Percentiles rank a stretch among this genome's conserved stretches.
Evolutionary conservation across 1,284 basidiomycete species (phyloP).

Genomic region (Leccinum fuscescens): DNA sequence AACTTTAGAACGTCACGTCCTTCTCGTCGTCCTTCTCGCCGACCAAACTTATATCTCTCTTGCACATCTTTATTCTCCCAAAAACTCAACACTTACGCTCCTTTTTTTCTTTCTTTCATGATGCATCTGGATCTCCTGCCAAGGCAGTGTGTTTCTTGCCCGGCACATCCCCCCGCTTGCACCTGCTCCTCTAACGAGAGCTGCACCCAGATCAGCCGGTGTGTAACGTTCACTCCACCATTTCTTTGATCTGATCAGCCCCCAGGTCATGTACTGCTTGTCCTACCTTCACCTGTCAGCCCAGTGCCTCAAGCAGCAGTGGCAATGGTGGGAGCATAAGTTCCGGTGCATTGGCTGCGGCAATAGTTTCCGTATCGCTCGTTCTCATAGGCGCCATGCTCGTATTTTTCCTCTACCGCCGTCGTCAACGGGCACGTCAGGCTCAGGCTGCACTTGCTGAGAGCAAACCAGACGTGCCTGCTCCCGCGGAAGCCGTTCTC

Average conservation of each 20-base stretch:
- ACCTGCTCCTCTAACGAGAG: slow-evolving; percentile 51
- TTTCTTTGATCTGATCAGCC: slow-evolving; percentile 13
- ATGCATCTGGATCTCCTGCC: slow-evolving; percentile 55
- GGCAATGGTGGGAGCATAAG: slow-evolving; percentile 50
- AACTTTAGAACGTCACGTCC: not conserved
- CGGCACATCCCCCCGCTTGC: slow-evolving; percentile 46
- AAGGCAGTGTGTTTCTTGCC: slow-evolving; percentile 46
- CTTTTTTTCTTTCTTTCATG: slow-evolving; percentile 28
- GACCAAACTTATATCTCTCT: slow-evolving; percentile 2
- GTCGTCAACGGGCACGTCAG: slow-evolving; percentile 38
- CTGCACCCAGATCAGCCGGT: slow-evolving; percentile 63
- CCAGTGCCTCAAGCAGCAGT: slow-evolving; percentile 10
- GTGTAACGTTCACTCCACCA: slow-evolving; percentile 20
- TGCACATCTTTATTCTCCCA: slow-evolving; percentile 7
- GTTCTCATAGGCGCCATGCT: slow-evolving; percentile 51
- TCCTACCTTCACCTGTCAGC: slow-evolving; percentile 37
- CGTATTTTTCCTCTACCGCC: slow-evolving; percentile 65
- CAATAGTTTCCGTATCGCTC: slow-evolving; percentile 61
- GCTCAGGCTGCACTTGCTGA: slow-evolving; percentile 35
- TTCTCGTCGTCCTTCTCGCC: not conserved
- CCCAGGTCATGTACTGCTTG: slow-evolving; percentile 61
- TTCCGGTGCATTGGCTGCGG: slow-evolving; percentile 71
- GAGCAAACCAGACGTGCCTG: slow-evolving; percentile 61
- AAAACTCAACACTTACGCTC: slow-evolving; percentile 32
- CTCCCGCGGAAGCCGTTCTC: slow-evolving; percentile 70